Evolutionary conservation across 2,329 filamentous ascomycete genomes (phyloP), one percentile per base, ranked within the genome.

Genomic region (Colletotrichum echinochloae): DNA sequence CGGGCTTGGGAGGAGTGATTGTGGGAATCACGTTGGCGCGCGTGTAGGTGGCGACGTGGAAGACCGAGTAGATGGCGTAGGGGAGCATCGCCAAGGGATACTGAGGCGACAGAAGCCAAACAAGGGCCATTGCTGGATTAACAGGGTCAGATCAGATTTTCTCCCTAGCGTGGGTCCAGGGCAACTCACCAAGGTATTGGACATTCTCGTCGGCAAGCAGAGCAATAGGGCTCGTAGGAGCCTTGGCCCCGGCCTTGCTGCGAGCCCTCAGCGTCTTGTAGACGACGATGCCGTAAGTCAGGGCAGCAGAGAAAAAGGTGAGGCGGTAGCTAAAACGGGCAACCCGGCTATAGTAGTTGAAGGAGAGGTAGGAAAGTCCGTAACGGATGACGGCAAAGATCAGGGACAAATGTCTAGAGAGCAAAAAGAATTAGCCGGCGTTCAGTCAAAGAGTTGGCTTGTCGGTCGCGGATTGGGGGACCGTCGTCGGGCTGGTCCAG

Each of bases 31-130:
- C 84, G 85, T 97, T 97, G 81, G 93, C 92, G 81, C 96, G 94
- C 74, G 93, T 93, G 85, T 99, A 99, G 74, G 96, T 98, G 72
- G 95, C 94, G 76, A 98, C 94, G 84, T 99, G 96, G 91, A 99
- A 99, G 82, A 98, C 83, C 70, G 95, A 98, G 89, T 98, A 99
- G 82, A 99, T 94, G 76, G 91, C 91, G 85, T 97, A 99, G 35
- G 96, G 96, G 66, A 98, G 89, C 77, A 99, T 89, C 66, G 96
- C 96, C 76, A 98, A 88, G 46, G 94, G 91, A 77, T 97, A 92
- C 84, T 98, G 95, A 76, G 93, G 92, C 72, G 92, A 91, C 83
- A 95, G 92, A 77, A 99, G 93, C 96, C 96, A 99, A 77, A 98
- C 89, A 73, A 98, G 87, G 66, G 95, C 94, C 93, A 98, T 95